Conservation (phyloP, 2,329 filamentous ascomycete genomes). For the Coniochaeta hoffmannii region DNA sequence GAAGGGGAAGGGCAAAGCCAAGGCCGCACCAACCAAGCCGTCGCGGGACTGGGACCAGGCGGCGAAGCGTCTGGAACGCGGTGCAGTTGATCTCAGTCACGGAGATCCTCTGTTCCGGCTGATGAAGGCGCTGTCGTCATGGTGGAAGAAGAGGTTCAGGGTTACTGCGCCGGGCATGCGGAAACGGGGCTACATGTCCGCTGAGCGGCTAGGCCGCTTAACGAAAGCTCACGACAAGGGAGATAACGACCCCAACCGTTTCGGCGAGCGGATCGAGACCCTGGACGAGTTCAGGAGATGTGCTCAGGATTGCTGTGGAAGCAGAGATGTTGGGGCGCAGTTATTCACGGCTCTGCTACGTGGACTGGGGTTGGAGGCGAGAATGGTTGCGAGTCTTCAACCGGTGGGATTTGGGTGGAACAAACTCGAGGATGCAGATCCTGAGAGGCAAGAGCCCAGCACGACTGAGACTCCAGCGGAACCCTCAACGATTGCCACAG, state of each 20-base stretch:
- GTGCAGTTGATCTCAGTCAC: slow-evolving; percentile 67
- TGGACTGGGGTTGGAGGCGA: slow-evolving; percentile 71
- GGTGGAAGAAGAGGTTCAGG: slow-evolving; percentile 82
- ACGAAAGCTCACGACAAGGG: slow-evolving; percentile 62
- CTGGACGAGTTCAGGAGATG: slow-evolving; percentile 60
- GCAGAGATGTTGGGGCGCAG: slow-evolving; percentile 80
- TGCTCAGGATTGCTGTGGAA: slow-evolving; percentile 68
- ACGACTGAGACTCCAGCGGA: slow-evolving; percentile 8
- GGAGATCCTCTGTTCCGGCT: slow-evolving; percentile 76
- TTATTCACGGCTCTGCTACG: slow-evolving; percentile 82
- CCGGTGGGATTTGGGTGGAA: slow-evolving; percentile 87
- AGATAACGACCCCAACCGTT: slow-evolving; percentile 51
- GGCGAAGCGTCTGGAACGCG: slow-evolving; percentile 62
- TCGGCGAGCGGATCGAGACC: slow-evolving; percentile 69
- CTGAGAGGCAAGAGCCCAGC: slow-evolving; percentile 29
- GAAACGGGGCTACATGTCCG: slow-evolving; percentile 83
- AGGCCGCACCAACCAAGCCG: slow-evolving; percentile 27
- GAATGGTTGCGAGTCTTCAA: slow-evolving; percentile 79
- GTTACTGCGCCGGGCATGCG: slow-evolving; percentile 71
- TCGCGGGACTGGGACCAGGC: slow-evolving; percentile 63
- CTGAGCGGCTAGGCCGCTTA: slow-evolving; percentile 67
- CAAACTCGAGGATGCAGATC: slow-evolving; percentile 70
- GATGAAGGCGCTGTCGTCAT: slow-evolving; percentile 67
- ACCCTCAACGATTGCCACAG: slow-evolving; percentile 12
- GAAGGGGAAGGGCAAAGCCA: slow-evolving; percentile 17